Conservation (phyloP, 768 basidiomycete species). For the Boletus edulis region DNA sequence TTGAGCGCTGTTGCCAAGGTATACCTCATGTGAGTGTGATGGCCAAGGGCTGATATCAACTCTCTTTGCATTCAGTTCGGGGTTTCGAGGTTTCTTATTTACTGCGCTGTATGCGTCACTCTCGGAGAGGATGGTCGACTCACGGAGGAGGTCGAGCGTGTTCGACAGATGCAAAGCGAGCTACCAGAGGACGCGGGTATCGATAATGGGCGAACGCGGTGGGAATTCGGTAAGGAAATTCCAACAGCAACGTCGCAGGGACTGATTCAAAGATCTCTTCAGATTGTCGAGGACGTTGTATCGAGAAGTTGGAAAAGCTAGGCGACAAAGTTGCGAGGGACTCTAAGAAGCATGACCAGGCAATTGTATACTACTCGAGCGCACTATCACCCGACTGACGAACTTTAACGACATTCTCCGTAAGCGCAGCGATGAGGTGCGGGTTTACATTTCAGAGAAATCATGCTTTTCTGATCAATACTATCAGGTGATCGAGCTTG, state of each 20-base stretch:
- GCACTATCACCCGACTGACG: not conserved
- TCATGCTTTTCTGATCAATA: no score
- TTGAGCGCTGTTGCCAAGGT: not conserved
- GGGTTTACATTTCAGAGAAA: no score
- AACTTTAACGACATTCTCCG: no score
- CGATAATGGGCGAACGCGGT: not conserved
- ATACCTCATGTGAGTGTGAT: not conserved
- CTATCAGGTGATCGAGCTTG: no score
- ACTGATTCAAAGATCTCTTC: not conserved
- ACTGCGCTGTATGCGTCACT: not conserved
- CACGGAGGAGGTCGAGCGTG: not conserved
- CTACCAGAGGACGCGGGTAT: no score
- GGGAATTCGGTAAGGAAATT: not conserved
- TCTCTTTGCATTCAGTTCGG: not conserved
- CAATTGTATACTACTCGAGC: not conserved
- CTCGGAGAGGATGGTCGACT: no score
- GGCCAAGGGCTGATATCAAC: not conserved
- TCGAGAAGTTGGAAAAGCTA: not conserved
- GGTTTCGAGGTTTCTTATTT: not conserved
- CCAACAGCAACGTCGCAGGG: not conserved
- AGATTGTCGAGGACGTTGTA: conserved; percentile 2
- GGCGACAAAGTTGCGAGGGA: not conserved
- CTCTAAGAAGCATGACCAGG: not conserved
- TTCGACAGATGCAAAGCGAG: not conserved
- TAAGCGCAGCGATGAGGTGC: no score